Evolutionary conservation across 176 grass and related monocot genomes (phyloP).

Genomic region (Poa annua): DNA sequence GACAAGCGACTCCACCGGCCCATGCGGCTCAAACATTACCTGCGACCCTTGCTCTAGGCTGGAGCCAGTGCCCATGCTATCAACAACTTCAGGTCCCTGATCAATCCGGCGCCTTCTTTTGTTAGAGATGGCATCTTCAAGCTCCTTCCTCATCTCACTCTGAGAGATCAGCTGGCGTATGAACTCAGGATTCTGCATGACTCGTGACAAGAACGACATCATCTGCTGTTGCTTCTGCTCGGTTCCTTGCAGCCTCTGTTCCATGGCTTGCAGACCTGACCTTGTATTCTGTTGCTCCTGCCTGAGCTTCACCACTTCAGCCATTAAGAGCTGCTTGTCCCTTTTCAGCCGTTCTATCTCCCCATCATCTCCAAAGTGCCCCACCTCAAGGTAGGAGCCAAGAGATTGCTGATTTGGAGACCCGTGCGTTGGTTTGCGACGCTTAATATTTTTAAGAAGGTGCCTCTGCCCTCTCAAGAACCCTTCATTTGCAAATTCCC

Average conservation of each 20-base stretch:
- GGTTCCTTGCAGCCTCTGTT: constrained; percentile 75
- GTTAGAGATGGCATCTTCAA: constrained; percentile 74
- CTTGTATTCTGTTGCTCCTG: constrained; percentile 91
- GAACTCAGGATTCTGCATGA: constrained; percentile 78
- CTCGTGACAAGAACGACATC: constrained; percentile 89
- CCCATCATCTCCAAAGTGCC: constrained; percentile 76
- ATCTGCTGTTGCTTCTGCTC: constrained; percentile 93
- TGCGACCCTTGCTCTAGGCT: constrained; percentile 50
- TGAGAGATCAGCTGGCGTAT: constrained; percentile 66
- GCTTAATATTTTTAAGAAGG: constrained; percentile 91
- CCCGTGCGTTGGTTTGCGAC: constrained; percentile 62
- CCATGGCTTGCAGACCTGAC: constrained; percentile 72
- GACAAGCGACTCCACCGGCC: constrained; percentile 4
- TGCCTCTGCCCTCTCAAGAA: constrained; percentile 85
- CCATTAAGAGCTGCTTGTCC: constrained; percentile 75
- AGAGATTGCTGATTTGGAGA: constrained; percentile 61
- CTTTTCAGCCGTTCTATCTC: constrained; percentile 78
- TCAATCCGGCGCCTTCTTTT: constrained; percentile 79
- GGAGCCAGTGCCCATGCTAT: constrained; percentile 47
- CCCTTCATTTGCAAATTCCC: constrained; percentile 96
- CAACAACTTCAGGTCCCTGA: constrained; percentile 48
- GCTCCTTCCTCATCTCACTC: constrained; percentile 66
- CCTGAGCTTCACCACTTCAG: constrained; percentile 88
- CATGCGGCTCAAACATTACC: constrained; percentile 41
- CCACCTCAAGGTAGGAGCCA: constrained; percentile 80